phyloP scores from a whole-genome alignment of 768 basidiomycete species.

The Crassisporium funariophilum region DNA sequence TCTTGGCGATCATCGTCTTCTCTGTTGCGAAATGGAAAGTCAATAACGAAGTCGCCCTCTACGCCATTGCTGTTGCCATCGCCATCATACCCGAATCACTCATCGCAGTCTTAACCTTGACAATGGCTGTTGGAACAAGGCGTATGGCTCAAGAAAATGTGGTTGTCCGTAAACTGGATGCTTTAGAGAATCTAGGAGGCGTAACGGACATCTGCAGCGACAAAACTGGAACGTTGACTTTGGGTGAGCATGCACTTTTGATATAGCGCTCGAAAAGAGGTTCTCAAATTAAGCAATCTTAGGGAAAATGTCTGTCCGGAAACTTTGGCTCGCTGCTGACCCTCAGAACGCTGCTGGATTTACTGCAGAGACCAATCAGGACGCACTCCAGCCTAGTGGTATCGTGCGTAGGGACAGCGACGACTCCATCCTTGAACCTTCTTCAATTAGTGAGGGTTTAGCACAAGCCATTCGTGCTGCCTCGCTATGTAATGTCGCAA shows the following conservation, averaged over 20 bases:
- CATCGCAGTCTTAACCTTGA: constrained; percentile 54
- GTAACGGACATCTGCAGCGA: constrained; percentile 61
- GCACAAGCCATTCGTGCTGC: constrained; percentile 32
- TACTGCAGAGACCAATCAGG: constrained; percentile 31
- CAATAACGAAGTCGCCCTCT: constrained; percentile 35
- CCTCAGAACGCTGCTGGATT: constrained; percentile 26
- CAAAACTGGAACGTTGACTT: constrained; percentile 65
- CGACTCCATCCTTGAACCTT: constrained; percentile 19
- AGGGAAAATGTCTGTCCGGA: constrained; percentile 45
- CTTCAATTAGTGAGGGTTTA: constrained; percentile 22
- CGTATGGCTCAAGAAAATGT: constrained; percentile 60
- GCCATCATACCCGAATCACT: constrained; percentile 45
- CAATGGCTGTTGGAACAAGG: constrained; percentile 58
- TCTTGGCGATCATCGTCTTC: constrained; percentile 41
- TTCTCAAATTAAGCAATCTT: constrained; percentile 1
- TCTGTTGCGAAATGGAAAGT: constrained; percentile 35
- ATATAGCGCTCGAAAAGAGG: neutral
- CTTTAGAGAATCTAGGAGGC: constrained; percentile 61
- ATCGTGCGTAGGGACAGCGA: constrained; percentile 26
- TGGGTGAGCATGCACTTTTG: constrained; percentile 26
- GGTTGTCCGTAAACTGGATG: constrained; percentile 63
- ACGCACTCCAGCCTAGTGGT: constrained; percentile 36
- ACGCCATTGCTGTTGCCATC: constrained; percentile 40
- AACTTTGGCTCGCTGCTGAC: constrained; percentile 39
- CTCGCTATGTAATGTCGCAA: constrained; percentile 40